Percentiles rank a stretch among this genome's conserved stretches.
Evolutionary conservation across 352 stramenopile genomes (phyloP).

Genomic region (Phytophthora constricta): DNA sequence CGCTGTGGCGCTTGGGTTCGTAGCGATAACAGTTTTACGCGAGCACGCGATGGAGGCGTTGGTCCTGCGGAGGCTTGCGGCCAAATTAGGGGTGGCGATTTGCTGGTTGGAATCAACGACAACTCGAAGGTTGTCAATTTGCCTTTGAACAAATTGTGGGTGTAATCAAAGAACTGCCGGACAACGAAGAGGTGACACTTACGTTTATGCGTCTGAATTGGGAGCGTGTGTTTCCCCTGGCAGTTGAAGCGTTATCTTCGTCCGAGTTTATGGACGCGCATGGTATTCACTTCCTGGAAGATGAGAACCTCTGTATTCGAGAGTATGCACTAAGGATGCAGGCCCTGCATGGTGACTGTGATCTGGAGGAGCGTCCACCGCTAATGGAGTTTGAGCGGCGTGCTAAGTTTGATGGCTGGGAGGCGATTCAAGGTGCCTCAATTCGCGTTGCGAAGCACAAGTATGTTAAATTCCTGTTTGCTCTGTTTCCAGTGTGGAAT

Average conservation of each 20-base stretch:
- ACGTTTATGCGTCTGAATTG: constrained; percentile 69
- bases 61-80: constrained; percentile 70
- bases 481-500: constrained; percentile 76
- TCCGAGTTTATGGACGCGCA: constrained; percentile 57
- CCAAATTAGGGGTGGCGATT: constrained; percentile 64
- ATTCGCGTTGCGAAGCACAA: constrained; percentile 58
- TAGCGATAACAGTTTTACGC: constrained; percentile 78
- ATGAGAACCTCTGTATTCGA: constrained; percentile 75
- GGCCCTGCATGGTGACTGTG: constrained; percentile 71
- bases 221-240: constrained; percentile 61
- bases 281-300: constrained; percentile 49
- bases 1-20: constrained; percentile 84
- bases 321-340: constrained; percentile 87
- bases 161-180: constrained; percentile 62
- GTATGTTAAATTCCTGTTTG: constrained; percentile 83
- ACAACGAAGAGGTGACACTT: constrained; percentile 50
- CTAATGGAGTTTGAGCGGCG: constrained; percentile 75
- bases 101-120: constrained; percentile 77
- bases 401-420: constrained; percentile 82
- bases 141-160: constrained; percentile 73
- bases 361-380: constrained; percentile 54
- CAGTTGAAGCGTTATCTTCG: constrained; percentile 52
- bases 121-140: constrained; percentile 56
- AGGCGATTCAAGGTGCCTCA: constrained; percentile 60
- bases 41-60: constrained; percentile 45